Base-by-base conservation (phyloP, 768 basidiomycete genomes). In the Tylopilus sp. region DNA sequence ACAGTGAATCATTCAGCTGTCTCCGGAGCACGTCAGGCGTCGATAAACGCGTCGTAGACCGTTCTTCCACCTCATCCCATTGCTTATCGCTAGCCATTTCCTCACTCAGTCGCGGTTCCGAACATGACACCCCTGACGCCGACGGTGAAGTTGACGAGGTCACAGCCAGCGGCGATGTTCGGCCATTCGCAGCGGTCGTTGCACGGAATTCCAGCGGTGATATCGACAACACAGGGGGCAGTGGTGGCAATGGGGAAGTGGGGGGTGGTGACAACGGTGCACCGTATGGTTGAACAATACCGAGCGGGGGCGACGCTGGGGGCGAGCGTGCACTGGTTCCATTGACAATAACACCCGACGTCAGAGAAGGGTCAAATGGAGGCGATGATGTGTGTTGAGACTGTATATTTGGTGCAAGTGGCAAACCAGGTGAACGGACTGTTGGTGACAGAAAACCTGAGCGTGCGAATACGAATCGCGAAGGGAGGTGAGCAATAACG, bases 21-120 rank as follows among this genome's bases (percentile, higher is more conserved):
- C 53, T 55, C 35, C 57, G 63, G 18, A 66, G 66, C 23, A 55
- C 63, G 28, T 67, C 53, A 17, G 67, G 55, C 21, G 66, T 58
- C 50, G 59, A 70, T 21, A 65, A 43, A 17, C 42, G 55, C 33
- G 57, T 67, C 53, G 52, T 50, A 6, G 65, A 11, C 2, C 50
- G 57, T n/a, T 60, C 63, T 13, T 55, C 57, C 9, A 26, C n/a
- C 1, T 60, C 56, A 10, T 47, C 45, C 57, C 47, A 53, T 6
- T 6, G 5, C 1, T 6, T 47, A 1, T 48, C 18, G 18, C 13
- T 36, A 26, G 2, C 0, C 26, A 48, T 53, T 45, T n/a, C n/a
- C 12, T 6, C 48, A 40, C 41, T 40, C 6, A 21, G 44, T 3
- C 23, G 43, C 26, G 8, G 28, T 28, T 28, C 28, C 28, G 28